Base-by-base conservation (phyloP, 768 basidiomycete genomes). In the Astraeus odoratus region DNA sequence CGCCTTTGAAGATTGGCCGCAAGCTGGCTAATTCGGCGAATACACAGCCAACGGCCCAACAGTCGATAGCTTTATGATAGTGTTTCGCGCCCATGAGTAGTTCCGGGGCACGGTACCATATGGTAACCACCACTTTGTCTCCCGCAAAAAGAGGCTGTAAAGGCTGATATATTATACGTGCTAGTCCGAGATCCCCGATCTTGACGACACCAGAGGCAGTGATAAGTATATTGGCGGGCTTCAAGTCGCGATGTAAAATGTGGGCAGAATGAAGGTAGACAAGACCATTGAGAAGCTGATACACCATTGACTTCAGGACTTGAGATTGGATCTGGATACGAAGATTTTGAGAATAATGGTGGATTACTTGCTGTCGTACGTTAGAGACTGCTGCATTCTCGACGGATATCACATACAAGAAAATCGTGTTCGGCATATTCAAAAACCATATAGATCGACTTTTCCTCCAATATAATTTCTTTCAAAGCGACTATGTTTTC, bases 351-450 rank as follows among this genome's bases (percentile, higher is more conserved):
- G 92, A 90, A 60, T 98, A 91, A 65, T 97, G 94, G 59, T 98
- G 96, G 36, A 99, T 99, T 39, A 99, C 84, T 92, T 99, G 96
- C 90, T 97, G 50, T 39, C 29, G 19, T 12, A 10, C 33, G 15
- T 43, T 36, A 49, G 30, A 16, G 35, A 16, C 20, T 12, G 22
- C 39, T 24, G n/a, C 20, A 4, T 25, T 15, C 7, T 8, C 35
- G 24, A 16, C 20, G 18, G 5, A 24, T 20, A 20, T n/a, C 5
- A 67, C 88, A 48, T 50, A 92, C 94, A 39, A 98, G 75, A 60
- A 98, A 97, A 65, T 99, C 96, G 58, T 99, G 96, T 58, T 98
- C 96, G 5, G 95, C 95, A 56, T 96, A 99, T 55, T 98, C 95
- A 53, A 99, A 98, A 12, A 98, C 93, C 91, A 99, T 97, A 63